Conservation (phyloP, 768 basidiomycete genomes). For the Paxillus rubicundulus region DNA sequence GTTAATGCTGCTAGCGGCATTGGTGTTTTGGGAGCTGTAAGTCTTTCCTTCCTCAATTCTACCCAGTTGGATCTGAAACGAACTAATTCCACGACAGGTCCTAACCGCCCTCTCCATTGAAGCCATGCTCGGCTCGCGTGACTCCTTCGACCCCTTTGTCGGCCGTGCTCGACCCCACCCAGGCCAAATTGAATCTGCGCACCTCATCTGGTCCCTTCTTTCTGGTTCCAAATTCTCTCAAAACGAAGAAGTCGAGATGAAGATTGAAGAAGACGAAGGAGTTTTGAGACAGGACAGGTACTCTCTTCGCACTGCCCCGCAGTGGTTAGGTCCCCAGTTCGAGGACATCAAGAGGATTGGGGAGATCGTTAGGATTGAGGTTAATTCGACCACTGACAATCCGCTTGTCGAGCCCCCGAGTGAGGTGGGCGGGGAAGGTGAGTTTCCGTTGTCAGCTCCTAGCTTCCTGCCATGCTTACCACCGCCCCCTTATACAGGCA, state of each 20-base stretch:
- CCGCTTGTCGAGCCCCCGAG: constrained; percentile 80
- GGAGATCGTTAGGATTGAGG: constrained; percentile 65
- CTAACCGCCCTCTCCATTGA: constrained; percentile 84
- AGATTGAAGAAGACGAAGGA: constrained; percentile 69
- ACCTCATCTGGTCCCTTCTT: constrained; percentile 65
- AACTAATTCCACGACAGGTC: constrained; percentile 39
- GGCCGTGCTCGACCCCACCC: constrained; percentile 75
- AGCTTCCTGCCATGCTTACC: constrained; percentile 28
- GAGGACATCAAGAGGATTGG: constrained; percentile 72
- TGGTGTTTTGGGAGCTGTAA: constrained; percentile 49
- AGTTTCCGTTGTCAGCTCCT: background rate
- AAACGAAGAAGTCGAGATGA: constrained; percentile 71
- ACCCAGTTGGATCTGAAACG: background rate
- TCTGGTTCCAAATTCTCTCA: constrained; percentile 66
- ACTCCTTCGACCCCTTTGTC: constrained; percentile 77
- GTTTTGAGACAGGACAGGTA: constrained; percentile 76
- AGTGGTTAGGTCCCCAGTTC: constrained; percentile 84
- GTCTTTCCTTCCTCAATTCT: constrained; percentile 1
- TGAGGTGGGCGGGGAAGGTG: constrained; percentile 40
- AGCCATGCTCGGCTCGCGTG: constrained; percentile 71
- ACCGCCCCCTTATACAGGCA: constrained; percentile 34
- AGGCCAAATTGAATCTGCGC: constrained; percentile 78
- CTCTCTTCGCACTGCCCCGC: constrained; percentile 66
- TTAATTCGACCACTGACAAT: constrained; percentile 90
- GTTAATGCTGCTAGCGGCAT: constrained; percentile 70